Evolutionary conservation across 2,329 filamentous ascomycete genomes (phyloP), one percentile per base, ranked within the genome.

Genomic region (Calonectria multiphialidica): DNA sequence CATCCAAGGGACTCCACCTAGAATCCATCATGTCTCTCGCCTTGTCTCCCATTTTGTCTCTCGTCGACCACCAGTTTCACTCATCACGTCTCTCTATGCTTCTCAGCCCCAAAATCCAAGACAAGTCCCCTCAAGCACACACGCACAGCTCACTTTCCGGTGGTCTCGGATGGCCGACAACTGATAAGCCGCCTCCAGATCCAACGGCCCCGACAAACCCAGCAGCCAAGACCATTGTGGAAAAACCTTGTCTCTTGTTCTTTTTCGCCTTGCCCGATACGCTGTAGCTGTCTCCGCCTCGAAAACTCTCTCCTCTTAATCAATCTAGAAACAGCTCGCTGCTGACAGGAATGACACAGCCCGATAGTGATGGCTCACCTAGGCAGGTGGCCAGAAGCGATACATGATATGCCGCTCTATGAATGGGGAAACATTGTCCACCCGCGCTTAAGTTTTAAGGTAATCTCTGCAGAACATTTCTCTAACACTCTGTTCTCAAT

Each of bases 1-100:
- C 40, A 64, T 66, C 61, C 50, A 66, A 62, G 28, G 28, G 28
- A 67, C 30, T 40, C 71, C 53, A 66, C 40, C 57, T n/a, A 18
- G 53, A 57, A 35, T 15, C 47, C 47, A 50, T 50, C 23, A 15
- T 28, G 47, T 50, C 47, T 50, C 47, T 50, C 28, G 28, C 8
- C 28, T 30, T 30, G 28, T 30, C 28, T 30, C 28, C 28, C 53
- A 21, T 57, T 42, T 35, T 61, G 37, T 57, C 66, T 40, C 64
- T 45, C 53, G 37, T 57, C 30, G 35, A 25, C 44, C 33, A 21
- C 30, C 53, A 12, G 33, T 57, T 57, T 57, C 53, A 37, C 33
- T 15, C 47, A 25, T 50, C 13, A 18, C 28, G 25, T 50, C 25
- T 50, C 47, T 50, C 53, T 57, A n/a, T 37, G n/a, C 35, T 28